These are phyloP conservation scores for Coemansia sp. DNA, from an alignment of 192 early-diverging fungal species.

Conservation along the genomic window DNA sequence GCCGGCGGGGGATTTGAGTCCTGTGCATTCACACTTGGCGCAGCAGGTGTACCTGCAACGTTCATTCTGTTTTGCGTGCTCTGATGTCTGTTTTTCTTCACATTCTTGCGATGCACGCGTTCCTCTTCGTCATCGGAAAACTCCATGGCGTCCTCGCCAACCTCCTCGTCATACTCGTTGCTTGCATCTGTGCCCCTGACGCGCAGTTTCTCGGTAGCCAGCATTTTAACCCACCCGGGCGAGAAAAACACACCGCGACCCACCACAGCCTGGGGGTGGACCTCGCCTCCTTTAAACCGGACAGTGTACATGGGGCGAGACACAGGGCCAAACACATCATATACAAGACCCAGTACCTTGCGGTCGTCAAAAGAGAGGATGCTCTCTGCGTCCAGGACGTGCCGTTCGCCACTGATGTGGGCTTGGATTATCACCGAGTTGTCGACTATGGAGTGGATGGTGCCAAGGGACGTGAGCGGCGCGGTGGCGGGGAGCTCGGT, in stretches of 20 bases:
- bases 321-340: constrained; percentile 94
- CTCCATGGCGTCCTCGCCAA: constrained; percentile 75
- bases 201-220: constrained; percentile 63
- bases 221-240: constrained; percentile 59
- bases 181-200: constrained; percentile 87
- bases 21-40: neutral
- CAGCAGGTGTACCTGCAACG: neutral
- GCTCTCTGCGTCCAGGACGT: constrained; percentile 72
- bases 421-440: constrained; percentile 68
- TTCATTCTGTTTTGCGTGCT: neutral
- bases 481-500: constrained; percentile 54
- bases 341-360: constrained; percentile 62
- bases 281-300: constrained; percentile 68
- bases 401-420: constrained; percentile 34
- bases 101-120: constrained; percentile 49
- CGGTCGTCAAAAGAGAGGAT: constrained; percentile 64
- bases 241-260: constrained; percentile 63
- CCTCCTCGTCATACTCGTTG: constrained; percentile 91
- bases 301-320: constrained; percentile 77
- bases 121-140: constrained; percentile 97
- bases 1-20: neutral
- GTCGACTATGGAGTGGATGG: constrained; percentile 67
- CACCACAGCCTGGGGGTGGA: constrained; percentile 48
- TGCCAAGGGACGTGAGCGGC: constrained; percentile 59
- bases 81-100: constrained; percentile 50